Base-by-base conservation (phyloP, 768 basidiomycete species). In the Postia placenta region DNA sequence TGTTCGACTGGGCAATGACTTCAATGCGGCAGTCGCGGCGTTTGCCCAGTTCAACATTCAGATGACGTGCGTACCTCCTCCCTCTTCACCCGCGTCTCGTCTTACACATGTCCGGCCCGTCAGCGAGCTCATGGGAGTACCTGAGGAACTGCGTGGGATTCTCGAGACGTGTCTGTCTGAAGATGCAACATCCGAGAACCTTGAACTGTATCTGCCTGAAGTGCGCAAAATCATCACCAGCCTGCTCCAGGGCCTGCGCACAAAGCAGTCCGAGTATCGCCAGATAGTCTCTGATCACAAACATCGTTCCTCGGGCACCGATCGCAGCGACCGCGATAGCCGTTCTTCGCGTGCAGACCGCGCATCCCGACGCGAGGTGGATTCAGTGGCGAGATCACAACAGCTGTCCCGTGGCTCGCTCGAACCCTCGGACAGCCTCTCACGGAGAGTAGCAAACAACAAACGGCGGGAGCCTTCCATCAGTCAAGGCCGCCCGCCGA, bases 1-100 rank as follows among this genome's bases (percentile, higher is more conserved):
- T 67, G 96, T 99, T 47, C 81, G 83, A 47, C 74, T 99, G 20
- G 96, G 96, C 20, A 97, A 98, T 67, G 94, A 96, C 63, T 98
- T 99, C 74, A 97, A 97, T 62, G 79, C 81, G 14, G 93, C 93
- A 9, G 90, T 94, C 33, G 80, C 85, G 46, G 92, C 93, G 1
- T 99, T 99, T 64, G 77, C 78, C 2, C 72, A 77, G 11, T 92
- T 85, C 56, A 82, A 84, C 53, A 94, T 99, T 50, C 81, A 87
- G 52, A 97, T 98, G 87, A 73, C 76, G 95, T 97, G 67, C 65
- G 91, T 78, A 52, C 52, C 46, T 56, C 57, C 33, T 48, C 53
- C 52, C 46, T 56, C 57, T 35, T 48, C 27, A 39, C 15, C 1
- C 1, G 24, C 22, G 2, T 42, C 27, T 36, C 17, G 33, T n/a